Evolutionary conservation across 768 basidiomycete species (phyloP), one percentile per base, ranked within the genome.

Genomic region (Hortiboletus campestris): DNA sequence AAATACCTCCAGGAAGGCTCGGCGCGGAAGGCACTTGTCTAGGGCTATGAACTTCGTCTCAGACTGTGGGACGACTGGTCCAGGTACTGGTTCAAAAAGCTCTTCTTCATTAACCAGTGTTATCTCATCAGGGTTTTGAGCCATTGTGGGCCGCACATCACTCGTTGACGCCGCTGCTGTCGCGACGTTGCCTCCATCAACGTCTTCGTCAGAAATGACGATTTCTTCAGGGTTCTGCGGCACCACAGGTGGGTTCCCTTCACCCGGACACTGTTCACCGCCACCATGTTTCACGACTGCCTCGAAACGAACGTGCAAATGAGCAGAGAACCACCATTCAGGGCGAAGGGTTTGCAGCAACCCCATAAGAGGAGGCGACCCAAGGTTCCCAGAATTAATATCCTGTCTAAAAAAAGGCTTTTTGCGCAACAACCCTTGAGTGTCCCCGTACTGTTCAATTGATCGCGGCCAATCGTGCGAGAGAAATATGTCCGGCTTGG

Each of bases 401-500:
- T 98, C 92, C 25, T 76, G 73, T 35, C 78, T 76, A 67, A 98
- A 88, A 73, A 87, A 89, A 1, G 85, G 84, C 68, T 95, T 98
- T 41, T 82, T 80, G 3, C 84, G 77, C 14, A 98, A 73, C 0
- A 99, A 77, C 10, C 64, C 76, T 7, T 66, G 63, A 8, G 86
- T 70, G 64, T 98, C 80, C 17, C 95, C 94, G 59, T 94, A 78
- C 10, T 84, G 83, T 56, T 89, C 93, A 51, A 99, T 94, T 2
- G 79, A 79, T 40, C 83, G 80, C 0, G 97, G 97, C 97, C 96
- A 99, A 72, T 98, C 97, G 67, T 99, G 96, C 2, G 95, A 98
- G 35, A 98, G 78, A 76, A 98, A 91, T 28, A 98, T 80, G 29
- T 84, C 73, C 7, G 86, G 80, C 11, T 79, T 76, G 5, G 85